Evolutionary conservation across 1,284 basidiomycete genomes (phyloP), one percentile per base, ranked within the genome.

Genomic region (Singerocomus rubriflavus): DNA sequence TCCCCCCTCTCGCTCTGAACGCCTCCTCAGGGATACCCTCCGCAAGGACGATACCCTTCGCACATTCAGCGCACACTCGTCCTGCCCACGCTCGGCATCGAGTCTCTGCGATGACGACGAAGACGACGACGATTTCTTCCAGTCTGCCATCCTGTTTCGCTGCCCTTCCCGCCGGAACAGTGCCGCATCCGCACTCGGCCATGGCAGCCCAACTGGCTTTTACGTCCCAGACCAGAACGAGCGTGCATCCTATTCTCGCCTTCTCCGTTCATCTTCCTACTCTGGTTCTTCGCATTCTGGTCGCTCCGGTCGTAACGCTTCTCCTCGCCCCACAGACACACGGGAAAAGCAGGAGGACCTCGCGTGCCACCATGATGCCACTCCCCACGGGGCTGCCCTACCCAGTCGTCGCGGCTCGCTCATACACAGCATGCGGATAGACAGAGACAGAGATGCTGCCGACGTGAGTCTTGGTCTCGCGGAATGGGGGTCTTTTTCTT

Each of bases 351-450:
- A 47, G 17, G 52, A 57, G 36, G 66, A 64, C 3, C 21, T 44
- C 10, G 51, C 46, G 13, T 50, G 53, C 52, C 52, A 61, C 50
- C 57, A 62, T 30, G 65, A 66, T 6, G 50, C 56, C 52, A 76
- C 80, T 11, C 78, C 81, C 0, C 80, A 83, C 44, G 79, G 78
- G 57, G 76, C 76, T 36, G 81, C 78, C 7, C 68, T 84, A 26
- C 71, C 76, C n/a, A 75, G 71, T 39, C 71, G 76, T 26, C 66
- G 83, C n/a, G 81, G 84, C 62, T 67, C 73, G 10, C 78, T 82
- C 33, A 62, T 83, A 30, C 67, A 67, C 52, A 61, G 67, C 60
- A 59, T 65, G 62, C 54, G 49, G 29, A 52, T 58, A 53, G 54
- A 66, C 49, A 66, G 21, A 45, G 65, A 62, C 36, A 45, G 30